phyloP scores from a whole-genome alignment of 2,329 filamentous ascomycete genomes.

The Mycocentrospora acerina region DNA sequence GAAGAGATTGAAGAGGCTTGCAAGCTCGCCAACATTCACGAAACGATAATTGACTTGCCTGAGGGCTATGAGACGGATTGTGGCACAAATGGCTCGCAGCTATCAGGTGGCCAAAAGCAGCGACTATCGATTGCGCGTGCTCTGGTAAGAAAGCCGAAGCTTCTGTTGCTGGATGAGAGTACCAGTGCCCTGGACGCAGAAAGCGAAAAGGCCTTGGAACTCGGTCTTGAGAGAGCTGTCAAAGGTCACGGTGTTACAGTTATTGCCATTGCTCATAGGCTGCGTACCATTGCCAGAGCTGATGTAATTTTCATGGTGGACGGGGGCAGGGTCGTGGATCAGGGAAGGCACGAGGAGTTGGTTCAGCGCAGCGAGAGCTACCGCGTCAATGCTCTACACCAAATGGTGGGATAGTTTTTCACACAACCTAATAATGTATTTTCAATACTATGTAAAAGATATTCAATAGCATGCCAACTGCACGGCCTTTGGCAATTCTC shows the following conservation, averaged over 20 bases:
- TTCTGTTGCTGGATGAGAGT: slow-evolving; percentile 47
- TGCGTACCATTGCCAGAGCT: slow-evolving; percentile 45
- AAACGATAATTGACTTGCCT: slow-evolving; percentile 63
- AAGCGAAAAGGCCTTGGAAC: slow-evolving; percentile 44
- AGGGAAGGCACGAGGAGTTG: slow-evolving; percentile 53
- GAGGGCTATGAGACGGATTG: slow-evolving; percentile 65
- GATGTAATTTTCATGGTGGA: slow-evolving; percentile 52
- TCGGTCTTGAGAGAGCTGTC: slow-evolving; percentile 42
- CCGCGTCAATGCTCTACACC: slow-evolving; percentile 52
- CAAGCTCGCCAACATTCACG: slow-evolving; percentile 68
- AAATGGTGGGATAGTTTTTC: slow-evolving; percentile 44
- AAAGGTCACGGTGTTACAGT: slow-evolving; percentile 42
- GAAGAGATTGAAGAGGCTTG: slow-evolving; percentile 68
- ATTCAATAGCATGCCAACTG: slow-evolving; percentile 9
- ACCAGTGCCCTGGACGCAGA: slow-evolving; percentile 48
- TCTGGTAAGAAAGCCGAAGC: slow-evolving; percentile 44
- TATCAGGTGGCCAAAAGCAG: slow-evolving; percentile 48
- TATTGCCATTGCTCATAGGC: slow-evolving; percentile 49
- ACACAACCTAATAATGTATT: background rate
- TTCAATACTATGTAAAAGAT: slow-evolving; percentile 1
- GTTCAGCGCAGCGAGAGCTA: slow-evolving; percentile 53
- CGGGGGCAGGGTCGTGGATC: slow-evolving; percentile 50
- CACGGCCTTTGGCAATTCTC: slow-evolving; percentile 13
- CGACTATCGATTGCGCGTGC: slow-evolving; percentile 47
- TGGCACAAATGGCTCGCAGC: slow-evolving; percentile 43